Conservation (phyloP, 2,329 filamentous ascomycete genomes). For the Decorospora gaudefroyi region DNA sequence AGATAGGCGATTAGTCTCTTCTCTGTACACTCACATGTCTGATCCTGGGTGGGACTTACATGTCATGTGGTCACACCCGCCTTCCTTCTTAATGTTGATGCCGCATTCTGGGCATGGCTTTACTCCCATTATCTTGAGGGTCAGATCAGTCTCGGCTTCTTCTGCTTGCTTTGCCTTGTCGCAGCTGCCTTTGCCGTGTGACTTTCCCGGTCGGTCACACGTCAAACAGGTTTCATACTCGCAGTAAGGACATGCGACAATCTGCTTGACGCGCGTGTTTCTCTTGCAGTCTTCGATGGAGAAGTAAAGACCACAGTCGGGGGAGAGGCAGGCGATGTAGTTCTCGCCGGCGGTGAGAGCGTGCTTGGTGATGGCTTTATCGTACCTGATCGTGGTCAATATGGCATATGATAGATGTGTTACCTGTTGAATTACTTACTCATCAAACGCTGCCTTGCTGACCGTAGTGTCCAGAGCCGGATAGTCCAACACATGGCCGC, state of each 20-base stretch:
- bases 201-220: constrained; percentile 27
- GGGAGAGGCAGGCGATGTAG: constrained; percentile 29
- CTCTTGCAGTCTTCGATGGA: constrained; percentile 26
- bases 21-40: background rate
- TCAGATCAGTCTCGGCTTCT: constrained; percentile 17
- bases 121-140: constrained; percentile 29
- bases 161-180: constrained; percentile 22
- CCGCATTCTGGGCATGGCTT: constrained; percentile 36
- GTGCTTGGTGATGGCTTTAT: constrained; percentile 24
- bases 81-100: constrained; percentile 32
- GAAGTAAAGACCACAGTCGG: constrained; percentile 29
- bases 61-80: constrained; percentile 34
- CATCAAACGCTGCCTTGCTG: constrained; percentile 13
- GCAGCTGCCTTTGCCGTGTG: constrained; percentile 21
- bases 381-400: constrained; percentile 23
- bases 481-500: constrained; percentile 16
- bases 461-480: constrained; percentile 15
- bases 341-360: constrained; percentile 13
- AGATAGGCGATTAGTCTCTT: background rate
- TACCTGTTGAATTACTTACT: constrained; percentile 14
- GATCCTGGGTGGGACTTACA: constrained; percentile 20
- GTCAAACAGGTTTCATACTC: constrained; percentile 21
- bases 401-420: background rate
- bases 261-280: constrained; percentile 4
- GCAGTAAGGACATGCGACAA: constrained; percentile 34